Conservation (phyloP, 1,284 basidiomycete species). For the Volvariella surrecta region DNA sequence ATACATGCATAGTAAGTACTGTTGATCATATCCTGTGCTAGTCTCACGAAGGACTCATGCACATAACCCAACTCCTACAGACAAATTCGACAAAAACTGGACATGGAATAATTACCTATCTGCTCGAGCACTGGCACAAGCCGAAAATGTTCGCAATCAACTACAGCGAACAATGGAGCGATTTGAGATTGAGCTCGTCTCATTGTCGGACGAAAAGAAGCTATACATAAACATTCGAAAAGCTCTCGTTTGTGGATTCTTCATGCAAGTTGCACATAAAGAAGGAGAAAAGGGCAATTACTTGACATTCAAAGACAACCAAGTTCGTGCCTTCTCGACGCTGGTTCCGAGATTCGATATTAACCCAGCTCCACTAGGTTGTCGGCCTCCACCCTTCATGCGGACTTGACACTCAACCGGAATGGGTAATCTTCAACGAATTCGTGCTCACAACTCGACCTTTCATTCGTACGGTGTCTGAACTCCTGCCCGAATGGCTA, state of each 20-base stretch:
- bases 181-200: constrained; percentile 77
- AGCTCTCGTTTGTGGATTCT: constrained; percentile 89
- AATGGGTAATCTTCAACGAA: constrained; percentile 98
- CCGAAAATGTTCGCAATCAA: constrained; percentile 93
- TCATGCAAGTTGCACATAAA: constrained; percentile 78
- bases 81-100: constrained; percentile 80
- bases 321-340: constrained; percentile 2
- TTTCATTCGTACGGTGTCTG: constrained; percentile 90
- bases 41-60: not conserved
- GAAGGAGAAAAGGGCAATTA: constrained; percentile 7
- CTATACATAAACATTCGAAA: constrained; percentile 78
- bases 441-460: constrained; percentile 89
- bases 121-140: constrained; percentile 77
- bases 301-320: constrained; percentile 6
- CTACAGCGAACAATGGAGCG: constrained; percentile 91
- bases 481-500: constrained; percentile 87
- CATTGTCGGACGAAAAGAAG: constrained; percentile 73
- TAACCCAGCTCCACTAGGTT: constrained; percentile 38
- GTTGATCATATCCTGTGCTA: not conserved
- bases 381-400: constrained; percentile 94
- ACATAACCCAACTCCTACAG: constrained; percentile 23
- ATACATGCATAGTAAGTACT: constrained; percentile 69
- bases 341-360: constrained; percentile 2
- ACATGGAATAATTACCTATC: constrained; percentile 92
- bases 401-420: constrained; percentile 87